phyloP scores from a whole-genome alignment of 805 yeast species.

The Cyberlindnera petersonii region DNA sequence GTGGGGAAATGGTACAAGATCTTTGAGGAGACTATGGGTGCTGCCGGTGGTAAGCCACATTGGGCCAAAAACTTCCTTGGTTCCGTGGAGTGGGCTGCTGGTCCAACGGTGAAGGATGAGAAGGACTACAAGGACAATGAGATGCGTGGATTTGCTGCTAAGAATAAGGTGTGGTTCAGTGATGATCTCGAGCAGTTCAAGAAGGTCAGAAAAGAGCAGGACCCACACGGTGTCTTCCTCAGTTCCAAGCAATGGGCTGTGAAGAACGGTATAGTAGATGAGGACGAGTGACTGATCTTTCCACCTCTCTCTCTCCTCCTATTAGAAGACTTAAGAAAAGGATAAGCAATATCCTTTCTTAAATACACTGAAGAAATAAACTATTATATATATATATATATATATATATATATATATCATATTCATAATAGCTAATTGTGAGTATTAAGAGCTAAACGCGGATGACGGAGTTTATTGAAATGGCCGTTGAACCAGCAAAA shows the following conservation, averaged over 20 bases:
- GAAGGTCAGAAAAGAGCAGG: slow-evolving; percentile 59
- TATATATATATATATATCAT: too few species aligned
- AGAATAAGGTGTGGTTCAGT: slow-evolving; percentile 77
- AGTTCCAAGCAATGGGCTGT: slow-evolving; percentile 77
- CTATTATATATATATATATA: too few species aligned
- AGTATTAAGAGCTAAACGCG: too few species aligned
- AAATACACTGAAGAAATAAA: too few species aligned
- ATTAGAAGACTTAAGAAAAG: neutral
- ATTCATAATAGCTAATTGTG: too few species aligned
- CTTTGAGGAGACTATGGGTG: slow-evolving; percentile 76
- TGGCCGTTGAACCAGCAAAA: too few species aligned
- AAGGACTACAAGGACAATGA: slow-evolving; percentile 51
- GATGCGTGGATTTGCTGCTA: slow-evolving; percentile 74
- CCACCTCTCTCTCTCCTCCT: too few species aligned
- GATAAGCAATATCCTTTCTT: neutral
- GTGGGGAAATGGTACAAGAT: slow-evolving; percentile 74
- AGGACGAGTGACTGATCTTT: slow-evolving; percentile 1
- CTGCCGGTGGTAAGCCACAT: slow-evolving; percentile 90
- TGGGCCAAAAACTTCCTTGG: slow-evolving; percentile 97
- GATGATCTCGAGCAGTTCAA: slow-evolving; percentile 60
- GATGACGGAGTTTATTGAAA: too few species aligned
- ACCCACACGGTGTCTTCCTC: slow-evolving; percentile 79
- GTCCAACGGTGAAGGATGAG: slow-evolving; percentile 31
- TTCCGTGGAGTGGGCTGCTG: slow-evolving; percentile 32
- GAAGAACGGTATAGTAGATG: slow-evolving; percentile 61